A percentile compares a stretch with the other conserved stretches of the same genome.
Evolutionary conservation across 2,329 filamentous ascomycete genomes (phyloP).

Genomic region (Nothomitra cinnamomea): DNA sequence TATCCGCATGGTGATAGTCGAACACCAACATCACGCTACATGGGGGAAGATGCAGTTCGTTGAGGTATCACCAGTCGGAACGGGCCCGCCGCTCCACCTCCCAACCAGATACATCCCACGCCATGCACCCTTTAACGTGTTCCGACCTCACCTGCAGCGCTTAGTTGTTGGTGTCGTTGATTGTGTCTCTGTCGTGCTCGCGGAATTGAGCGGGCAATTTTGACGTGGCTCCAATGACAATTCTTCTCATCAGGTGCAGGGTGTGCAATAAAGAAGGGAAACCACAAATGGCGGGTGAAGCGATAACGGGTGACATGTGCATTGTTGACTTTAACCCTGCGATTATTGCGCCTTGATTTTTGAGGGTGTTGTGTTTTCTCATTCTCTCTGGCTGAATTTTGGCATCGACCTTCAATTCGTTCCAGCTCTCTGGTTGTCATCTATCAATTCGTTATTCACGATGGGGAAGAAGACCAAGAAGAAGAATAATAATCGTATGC

Average conservation of each 20-base stretch:
- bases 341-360: not conserved
- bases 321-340: not conserved
- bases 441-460: conserved; percentile 1
- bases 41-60: not conserved
- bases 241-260: not conserved
- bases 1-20: not conserved
- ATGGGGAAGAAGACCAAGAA: not conserved
- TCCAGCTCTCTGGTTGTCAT: not conserved
- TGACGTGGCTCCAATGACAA: conserved; percentile 4
- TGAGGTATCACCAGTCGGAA: conserved; percentile 1
- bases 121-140: conserved; percentile 4
- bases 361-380: conserved; percentile 2
- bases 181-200: not conserved
- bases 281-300: not conserved
- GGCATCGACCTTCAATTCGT: not conserved
- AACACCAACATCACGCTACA: conserved; percentile 3
- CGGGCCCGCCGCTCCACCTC: not conserved
- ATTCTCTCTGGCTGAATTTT: conserved; percentile 2
- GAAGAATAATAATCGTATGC: not conserved
- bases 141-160: not conserved
- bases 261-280: not conserved
- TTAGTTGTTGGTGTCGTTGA: not conserved
- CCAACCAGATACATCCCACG: conserved; percentile 1
- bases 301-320: conserved; percentile 1
- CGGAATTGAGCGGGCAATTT: not conserved